Conservation (phyloP, 108 stramenopile genomes). For the Epipyxis sp. region DNA sequence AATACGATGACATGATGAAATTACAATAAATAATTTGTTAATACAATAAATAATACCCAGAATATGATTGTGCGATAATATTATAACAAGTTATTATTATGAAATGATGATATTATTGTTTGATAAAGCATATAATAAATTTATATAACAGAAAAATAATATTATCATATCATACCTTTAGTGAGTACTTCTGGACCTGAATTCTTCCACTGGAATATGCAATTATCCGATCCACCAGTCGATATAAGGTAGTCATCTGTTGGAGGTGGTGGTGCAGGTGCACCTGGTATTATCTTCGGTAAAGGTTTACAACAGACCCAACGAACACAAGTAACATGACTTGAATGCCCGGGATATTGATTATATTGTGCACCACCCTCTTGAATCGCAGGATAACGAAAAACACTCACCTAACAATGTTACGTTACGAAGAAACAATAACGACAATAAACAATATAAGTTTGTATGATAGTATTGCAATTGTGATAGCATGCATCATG, state of each 20-base stretch:
- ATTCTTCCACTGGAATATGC: conserved; percentile 26
- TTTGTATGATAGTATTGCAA: no score
- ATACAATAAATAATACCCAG: no score
- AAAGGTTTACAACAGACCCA: neutral
- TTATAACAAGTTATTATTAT: no score
- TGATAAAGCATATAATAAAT: no score
- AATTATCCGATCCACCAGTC: conserved; percentile 19
- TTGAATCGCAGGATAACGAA: conserved; percentile 26
- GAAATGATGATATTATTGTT: no score
- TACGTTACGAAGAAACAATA: neutral
- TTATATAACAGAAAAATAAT: no score
- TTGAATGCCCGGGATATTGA: conserved; percentile 28
- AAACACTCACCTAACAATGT: conserved; percentile 27
- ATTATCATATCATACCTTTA: no score
- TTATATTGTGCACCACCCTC: conserved; percentile 22
- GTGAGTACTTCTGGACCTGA: neutral
- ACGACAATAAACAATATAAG: no score
- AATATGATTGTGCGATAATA: no score
- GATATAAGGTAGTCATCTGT: conserved; percentile 24
- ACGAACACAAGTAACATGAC: conserved; percentile 36
- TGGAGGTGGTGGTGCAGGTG: neutral
- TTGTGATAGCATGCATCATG: no score
- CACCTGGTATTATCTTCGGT: neutral
- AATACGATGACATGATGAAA: no score
- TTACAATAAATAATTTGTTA: no score